phyloP scores from a whole-genome alignment of 306 rosid species.

The Rosa rugosa region DNA sequence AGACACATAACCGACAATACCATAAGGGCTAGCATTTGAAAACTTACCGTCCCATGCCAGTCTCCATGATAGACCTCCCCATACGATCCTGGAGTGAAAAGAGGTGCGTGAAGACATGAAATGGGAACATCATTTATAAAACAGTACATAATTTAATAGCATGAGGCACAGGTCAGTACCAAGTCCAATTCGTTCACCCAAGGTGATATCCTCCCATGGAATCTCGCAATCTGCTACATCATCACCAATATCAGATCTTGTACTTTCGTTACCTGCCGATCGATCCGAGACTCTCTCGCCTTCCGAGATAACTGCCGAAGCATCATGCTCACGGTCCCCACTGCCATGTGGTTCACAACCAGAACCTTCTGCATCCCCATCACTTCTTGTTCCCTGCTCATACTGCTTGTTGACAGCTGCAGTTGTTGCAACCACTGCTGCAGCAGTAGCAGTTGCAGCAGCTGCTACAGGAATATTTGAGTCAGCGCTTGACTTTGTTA shows the following conservation, averaged over 20 bases:
- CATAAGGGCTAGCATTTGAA: constrained; percentile 27
- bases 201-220: constrained; percentile 82
- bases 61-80: constrained; percentile 98
- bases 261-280: constrained; percentile 67
- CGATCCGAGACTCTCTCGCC: constrained; percentile 73
- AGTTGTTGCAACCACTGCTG: constrained; percentile 94
- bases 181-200: constrained; percentile 97
- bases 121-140: constrained; percentile 25
- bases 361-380: constrained; percentile 55
- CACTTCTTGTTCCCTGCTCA: constrained; percentile 67
- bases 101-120: constrained; percentile 24
- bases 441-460: constrained; percentile 96
- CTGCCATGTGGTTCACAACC: constrained; percentile 56
- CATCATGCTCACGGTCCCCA: constrained; percentile 52
- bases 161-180: constrained; percentile 60
- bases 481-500: constrained; percentile 59
- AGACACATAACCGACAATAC: constrained; percentile 4
- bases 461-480: constrained; percentile 84
- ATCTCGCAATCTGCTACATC: constrained; percentile 93
- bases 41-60: constrained; percentile 97
- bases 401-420: constrained; percentile 83
- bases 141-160: constrained; percentile 33
- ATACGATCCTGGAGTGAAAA: constrained; percentile 75
- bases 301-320: constrained; percentile 49
- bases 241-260: constrained; percentile 73